Percentiles rank a stretch among this genome's conserved stretches.
phyloP scores from a whole-genome alignment of 78 protist genomes.

The Guillardia theta region DNA sequence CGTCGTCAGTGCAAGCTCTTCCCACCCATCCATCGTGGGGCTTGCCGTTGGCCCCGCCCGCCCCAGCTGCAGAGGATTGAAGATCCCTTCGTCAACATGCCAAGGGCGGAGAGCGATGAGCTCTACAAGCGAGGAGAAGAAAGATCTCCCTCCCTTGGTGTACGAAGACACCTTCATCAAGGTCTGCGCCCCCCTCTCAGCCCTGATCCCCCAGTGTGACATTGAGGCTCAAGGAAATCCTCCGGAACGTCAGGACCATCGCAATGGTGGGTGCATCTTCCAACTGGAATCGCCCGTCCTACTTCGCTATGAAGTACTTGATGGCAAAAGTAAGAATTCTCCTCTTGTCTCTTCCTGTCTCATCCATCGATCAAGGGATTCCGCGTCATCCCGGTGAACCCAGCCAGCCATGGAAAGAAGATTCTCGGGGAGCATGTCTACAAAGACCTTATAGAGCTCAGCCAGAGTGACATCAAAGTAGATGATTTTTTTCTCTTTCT shows the following conservation, averaged over 20 bases:
- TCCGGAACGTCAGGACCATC: background rate
- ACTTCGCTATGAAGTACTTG: background rate
- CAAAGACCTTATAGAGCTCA: background rate
- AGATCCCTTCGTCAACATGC: too few relatives aligned
- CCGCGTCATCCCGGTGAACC: background rate
- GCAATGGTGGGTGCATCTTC: background rate
- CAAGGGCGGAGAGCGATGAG: too few relatives aligned
- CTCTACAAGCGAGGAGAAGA: background rate
- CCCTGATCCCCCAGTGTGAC: too few relatives aligned
- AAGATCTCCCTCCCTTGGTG: background rate
- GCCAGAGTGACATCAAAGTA: background rate
- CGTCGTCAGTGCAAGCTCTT: too few relatives aligned
- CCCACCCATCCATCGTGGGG: too few relatives aligned
- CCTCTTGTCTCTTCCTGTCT: background rate
- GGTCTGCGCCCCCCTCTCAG: too few relatives aligned
- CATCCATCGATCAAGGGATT: background rate
- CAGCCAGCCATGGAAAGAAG: background rate
- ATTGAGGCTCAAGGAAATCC: too few relatives aligned
- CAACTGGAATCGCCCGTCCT: background rate
- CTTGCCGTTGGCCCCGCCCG: too few relatives aligned
- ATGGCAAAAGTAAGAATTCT: background rate
- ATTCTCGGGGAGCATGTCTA: background rate
- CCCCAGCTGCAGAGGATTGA: too few relatives aligned
- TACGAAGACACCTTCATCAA: background rate
- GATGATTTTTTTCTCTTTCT: too few relatives aligned